A percentile compares a stretch with the other conserved stretches of the same genome.
phyloP scores from a whole-genome alignment of 1,284 basidiomycete species.

The Anthracocystis walkeri region DNA sequence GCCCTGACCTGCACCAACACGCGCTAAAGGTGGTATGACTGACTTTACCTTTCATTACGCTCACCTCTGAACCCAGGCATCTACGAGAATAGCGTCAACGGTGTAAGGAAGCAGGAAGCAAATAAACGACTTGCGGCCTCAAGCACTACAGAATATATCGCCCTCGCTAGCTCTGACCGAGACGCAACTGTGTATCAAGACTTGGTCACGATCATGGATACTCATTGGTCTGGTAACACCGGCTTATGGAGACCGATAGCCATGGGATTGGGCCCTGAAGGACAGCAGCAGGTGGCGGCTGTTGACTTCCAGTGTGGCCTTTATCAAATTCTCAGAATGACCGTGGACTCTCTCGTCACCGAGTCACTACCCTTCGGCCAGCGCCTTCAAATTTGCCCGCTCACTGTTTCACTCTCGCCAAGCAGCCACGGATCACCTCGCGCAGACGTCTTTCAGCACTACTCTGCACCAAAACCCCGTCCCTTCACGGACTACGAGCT shows the following conservation, averaged over 20 bases:
- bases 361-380: slow-evolving; percentile 14
- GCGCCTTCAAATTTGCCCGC: slow-evolving; percentile 9
- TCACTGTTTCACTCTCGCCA: not conserved
- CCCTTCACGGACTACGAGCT: slow-evolving; percentile 1
- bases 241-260: not conserved
- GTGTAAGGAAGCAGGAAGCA: slow-evolving; percentile 1
- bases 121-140: not conserved
- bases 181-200: slow-evolving; percentile 12
- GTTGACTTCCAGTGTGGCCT: slow-evolving; percentile 27
- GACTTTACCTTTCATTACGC: not conserved
- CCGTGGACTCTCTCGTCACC: slow-evolving; percentile 12
- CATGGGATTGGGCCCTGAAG: no score
- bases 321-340: slow-evolving; percentile 20
- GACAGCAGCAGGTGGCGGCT: not conserved
- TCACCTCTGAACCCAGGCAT: slow-evolving; percentile 15
- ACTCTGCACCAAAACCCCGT: not conserved
- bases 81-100: slow-evolving; percentile 14
- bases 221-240: not conserved
- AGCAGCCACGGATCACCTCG: not conserved
- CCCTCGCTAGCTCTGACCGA: not conserved
- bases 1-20: not conserved
- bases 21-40: not conserved
- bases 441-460: slow-evolving; percentile 1
- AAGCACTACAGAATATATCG: not conserved
- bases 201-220: slow-evolving; percentile 4